Base-by-base conservation (phyloP, 2,329 filamentous ascomycete genomes). In the Aspergillus fischeri region DNA sequence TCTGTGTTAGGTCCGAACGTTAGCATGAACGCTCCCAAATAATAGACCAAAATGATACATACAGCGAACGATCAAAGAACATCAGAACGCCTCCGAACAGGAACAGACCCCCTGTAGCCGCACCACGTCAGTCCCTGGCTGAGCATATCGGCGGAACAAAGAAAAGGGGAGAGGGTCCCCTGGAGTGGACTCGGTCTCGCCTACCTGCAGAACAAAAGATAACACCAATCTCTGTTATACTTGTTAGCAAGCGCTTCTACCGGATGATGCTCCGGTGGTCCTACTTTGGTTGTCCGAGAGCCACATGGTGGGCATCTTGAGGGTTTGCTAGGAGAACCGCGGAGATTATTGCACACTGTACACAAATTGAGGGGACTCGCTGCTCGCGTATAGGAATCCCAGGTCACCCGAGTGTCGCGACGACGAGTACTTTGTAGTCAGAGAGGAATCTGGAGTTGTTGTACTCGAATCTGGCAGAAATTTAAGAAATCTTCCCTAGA, bases 51-150 rank as follows among this genome's bases (percentile, higher is more conserved):
- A 20, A 24, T 35, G 51, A 28, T 29, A 81, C 87, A 70, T 80
- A 93, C 91, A 97, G 92, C 70, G 94, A 91, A 64, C 94, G 86
- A 78, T 99, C 94, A 80, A 99, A 99, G 80, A 99, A 97, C 77
- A 99, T 85, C 77, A 99, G 83, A 9, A 99, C 91, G 60, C 94
- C 94, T 71, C 91, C 90, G 72, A 97, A 84, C 56, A 99, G 85
- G 82, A 99, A 99, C 81, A 97, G 88, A 65, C 90, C 91, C 75
- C 93, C 93, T 96, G 73, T 56, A 59, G 45, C 49, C 44, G n/a
- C 42, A 52, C 60, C 24, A 42, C 45, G 44, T 61, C 54, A 54
- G 54, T 58, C 60, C 70, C 52, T 63, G 55, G 8, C 28, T 48
- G 10, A 25, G 10, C 20, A 10, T 21, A 24, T 11, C 28, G 28